Conservation (phyloP, 2,329 filamentous ascomycete genomes). For the Colletotrichum cereale region DNA sequence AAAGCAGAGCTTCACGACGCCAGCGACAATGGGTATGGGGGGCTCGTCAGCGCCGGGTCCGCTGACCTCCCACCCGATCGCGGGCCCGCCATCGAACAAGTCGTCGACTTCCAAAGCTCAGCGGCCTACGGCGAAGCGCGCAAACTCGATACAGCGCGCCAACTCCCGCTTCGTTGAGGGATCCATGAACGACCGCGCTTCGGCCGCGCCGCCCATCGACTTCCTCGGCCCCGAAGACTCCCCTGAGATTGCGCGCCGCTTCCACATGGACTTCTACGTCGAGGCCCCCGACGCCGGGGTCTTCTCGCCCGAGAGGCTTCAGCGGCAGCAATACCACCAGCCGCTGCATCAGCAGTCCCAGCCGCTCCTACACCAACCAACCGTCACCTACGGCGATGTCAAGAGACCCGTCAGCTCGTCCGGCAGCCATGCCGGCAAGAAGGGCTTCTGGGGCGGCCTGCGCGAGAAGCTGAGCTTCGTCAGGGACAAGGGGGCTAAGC, state of each 20-base stretch:
- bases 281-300: constrained; percentile 40
- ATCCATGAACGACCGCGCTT: constrained; percentile 86
- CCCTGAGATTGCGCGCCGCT: constrained; percentile 45
- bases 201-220: constrained; percentile 75
- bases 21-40: constrained; percentile 25
- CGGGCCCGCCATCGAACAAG: constrained; percentile 4
- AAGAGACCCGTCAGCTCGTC: constrained; percentile 40
- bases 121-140: constrained; percentile 32
- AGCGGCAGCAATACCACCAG: constrained; percentile 34
- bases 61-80: constrained; percentile 40
- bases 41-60: constrained; percentile 33
- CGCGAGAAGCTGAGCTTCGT: constrained; percentile 45
- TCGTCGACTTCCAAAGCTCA: constrained; percentile 16
- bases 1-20: neutral
- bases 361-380: constrained; percentile 27
- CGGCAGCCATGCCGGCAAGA: constrained; percentile 36
- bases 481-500: constrained; percentile 40
- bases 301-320: constrained; percentile 32
- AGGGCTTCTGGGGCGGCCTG: constrained; percentile 50
- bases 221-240: constrained; percentile 66
- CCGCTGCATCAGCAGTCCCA: constrained; percentile 27
- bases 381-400: constrained; percentile 33
- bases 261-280: constrained; percentile 42
- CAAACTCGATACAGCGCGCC: constrained; percentile 38
- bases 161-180: constrained; percentile 76